Evolutionary conservation across 2,329 filamentous ascomycete genomes (phyloP).

Genomic region (Neofusicoccum laricinum): DNA sequence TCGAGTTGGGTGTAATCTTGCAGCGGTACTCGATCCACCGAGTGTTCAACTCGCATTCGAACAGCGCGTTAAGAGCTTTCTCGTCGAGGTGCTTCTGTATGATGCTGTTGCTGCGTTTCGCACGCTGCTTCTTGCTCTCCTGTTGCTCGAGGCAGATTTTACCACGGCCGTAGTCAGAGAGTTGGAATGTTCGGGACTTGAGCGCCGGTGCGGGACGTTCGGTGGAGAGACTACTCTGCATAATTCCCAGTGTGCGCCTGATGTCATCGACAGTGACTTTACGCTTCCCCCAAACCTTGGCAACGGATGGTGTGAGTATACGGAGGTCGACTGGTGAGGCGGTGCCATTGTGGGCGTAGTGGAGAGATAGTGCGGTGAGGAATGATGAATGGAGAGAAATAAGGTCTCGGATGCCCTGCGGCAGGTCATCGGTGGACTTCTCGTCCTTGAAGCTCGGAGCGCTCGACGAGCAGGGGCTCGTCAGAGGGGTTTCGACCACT

Average conservation of each 20-base stretch:
- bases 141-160: constrained; percentile 42
- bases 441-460: constrained; percentile 17
- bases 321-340: constrained; percentile 43
- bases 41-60: constrained; percentile 47
- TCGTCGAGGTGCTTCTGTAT: constrained; percentile 40
- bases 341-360: constrained; percentile 50
- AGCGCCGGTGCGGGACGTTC: constrained; percentile 16
- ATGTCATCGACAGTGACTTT: constrained; percentile 46
- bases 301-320: constrained; percentile 39
- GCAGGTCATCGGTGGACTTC: constrained; percentile 27
- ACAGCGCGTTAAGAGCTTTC: constrained; percentile 47
- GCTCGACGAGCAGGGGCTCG: constrained; percentile 18
- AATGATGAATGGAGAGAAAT: constrained; percentile 47
- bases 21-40: constrained; percentile 44
- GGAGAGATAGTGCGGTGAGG: constrained; percentile 48
- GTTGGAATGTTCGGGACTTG: constrained; percentile 30
- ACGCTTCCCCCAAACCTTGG: constrained; percentile 46
- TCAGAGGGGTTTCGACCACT: constrained; percentile 31
- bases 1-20: constrained; percentile 43
- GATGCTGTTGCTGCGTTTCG: constrained; percentile 16
- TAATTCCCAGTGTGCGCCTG: constrained; percentile 44
- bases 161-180: constrained; percentile 43
- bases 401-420: constrained; percentile 42
- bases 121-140: constrained; percentile 28
- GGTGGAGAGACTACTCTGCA: constrained; percentile 18